Evolutionary conservation across 345 rosid genomes (phyloP).

Genomic region (Aegle marmelos): DNA sequence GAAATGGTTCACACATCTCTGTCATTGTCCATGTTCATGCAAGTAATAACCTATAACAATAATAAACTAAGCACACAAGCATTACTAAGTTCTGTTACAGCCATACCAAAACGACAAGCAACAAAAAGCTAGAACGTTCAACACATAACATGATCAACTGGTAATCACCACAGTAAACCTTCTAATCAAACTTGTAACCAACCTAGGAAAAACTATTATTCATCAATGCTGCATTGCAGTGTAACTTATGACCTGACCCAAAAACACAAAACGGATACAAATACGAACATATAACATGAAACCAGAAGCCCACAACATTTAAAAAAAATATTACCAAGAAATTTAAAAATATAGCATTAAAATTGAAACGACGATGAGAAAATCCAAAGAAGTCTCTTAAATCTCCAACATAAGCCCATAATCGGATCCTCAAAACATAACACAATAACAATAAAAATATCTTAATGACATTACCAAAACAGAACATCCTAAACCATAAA

Average conservation of each 20-base stretch:
- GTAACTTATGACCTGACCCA: no score
- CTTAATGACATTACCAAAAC: neutral
- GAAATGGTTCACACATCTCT: neutral
- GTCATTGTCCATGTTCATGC: neutral
- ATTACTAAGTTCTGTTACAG: neutral
- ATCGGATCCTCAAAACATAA: neutral
- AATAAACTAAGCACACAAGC: neutral
- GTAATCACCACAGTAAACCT: neutral
- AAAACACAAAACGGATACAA: no score
- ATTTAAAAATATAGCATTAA: constrained; percentile 10
- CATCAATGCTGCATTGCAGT: neutral
- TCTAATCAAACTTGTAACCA: neutral
- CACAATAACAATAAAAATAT: neutral
- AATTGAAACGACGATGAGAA: neutral
- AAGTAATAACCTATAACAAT: neutral
- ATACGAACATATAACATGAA: no score
- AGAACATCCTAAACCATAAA: constrained; percentile 7
- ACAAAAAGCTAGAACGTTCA: neutral
- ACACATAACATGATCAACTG: neutral
- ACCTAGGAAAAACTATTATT: neutral
- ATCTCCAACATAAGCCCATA: neutral
- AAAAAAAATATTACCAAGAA: neutral
- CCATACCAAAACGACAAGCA: neutral
- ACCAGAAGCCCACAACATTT: neutral
- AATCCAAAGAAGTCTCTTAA: constrained; percentile 4